phyloP scores from a whole-genome alignment of 192 early-diverging fungal species.

The Backusella westeae region DNA sequence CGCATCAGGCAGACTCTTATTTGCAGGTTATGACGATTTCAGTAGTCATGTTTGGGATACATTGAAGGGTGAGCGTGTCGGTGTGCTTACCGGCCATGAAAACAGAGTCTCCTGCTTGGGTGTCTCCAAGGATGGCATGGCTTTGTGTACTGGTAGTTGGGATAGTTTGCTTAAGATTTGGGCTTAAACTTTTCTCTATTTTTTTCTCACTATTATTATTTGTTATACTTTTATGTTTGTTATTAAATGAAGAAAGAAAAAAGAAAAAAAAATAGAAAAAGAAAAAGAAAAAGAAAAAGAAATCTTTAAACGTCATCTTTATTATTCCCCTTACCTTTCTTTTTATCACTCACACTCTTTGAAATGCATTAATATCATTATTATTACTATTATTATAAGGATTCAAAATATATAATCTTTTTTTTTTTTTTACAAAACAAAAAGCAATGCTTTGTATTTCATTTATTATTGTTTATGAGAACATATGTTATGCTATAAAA shows the following conservation, averaged over 20 bases:
- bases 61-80: conserved; percentile 90
- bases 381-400: background rate
- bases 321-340: background rate
- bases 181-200: conserved; percentile 12
- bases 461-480: background rate
- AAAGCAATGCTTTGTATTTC: background rate
- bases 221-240: background rate
- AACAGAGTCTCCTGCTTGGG: conserved; percentile 97
- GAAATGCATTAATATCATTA: background rate
- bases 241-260: background rate
- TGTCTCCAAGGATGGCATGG: conserved; percentile 96
- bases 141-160: conserved; percentile 96
- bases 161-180: conserved; percentile 92
- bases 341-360: background rate
- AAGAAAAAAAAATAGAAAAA: background rate
- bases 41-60: conserved; percentile 99
- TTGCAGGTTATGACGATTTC: conserved; percentile 98
- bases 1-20: conserved; percentile 90
- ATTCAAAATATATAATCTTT: background rate
- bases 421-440: background rate
- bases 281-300: background rate
- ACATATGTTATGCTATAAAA: no score
- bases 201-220: background rate
- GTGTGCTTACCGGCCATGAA: conserved; percentile 90
- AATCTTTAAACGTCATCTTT: background rate